These are phyloP conservation scores for Solanum chmielewskii DNA, from an alignment of 257 asterid genomes.

Conservation along the genomic window DNA sequence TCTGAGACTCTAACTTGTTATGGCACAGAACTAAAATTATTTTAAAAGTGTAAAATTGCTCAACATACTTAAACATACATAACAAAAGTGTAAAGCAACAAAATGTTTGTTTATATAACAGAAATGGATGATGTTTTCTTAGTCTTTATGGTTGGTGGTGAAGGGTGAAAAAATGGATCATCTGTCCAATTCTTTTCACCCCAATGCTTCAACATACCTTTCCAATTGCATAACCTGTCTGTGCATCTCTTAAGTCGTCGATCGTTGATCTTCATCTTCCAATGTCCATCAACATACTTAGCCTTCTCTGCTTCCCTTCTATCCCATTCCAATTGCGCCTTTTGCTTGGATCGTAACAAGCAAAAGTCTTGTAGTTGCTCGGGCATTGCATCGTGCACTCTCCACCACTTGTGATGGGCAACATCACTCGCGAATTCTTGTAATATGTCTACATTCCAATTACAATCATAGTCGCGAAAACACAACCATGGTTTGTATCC, in stretches of 20 bases:
- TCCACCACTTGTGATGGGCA: constrained; percentile 86
- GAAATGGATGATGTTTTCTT: neutral
- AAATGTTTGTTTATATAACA: neutral
- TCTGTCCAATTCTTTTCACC: constrained; percentile 73
- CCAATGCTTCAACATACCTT: constrained; percentile 72
- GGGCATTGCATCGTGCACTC: constrained; percentile 67
- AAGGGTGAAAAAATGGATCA: constrained; percentile 11
- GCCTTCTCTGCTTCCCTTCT: constrained; percentile 56
- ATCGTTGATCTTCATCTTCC: constrained; percentile 45
- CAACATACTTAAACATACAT: neutral
- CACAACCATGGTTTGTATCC: constrained; percentile 93
- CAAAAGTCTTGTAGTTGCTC: constrained; percentile 45
- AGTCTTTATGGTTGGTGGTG: constrained; percentile 27
- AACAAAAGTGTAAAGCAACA: neutral
- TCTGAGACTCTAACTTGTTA: neutral
- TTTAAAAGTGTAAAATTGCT: neutral
- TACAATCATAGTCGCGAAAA: constrained; percentile 77
- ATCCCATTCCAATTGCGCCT: constrained; percentile 89
- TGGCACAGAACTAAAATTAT: neutral
- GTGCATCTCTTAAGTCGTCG: constrained; percentile 48
- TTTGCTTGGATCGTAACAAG: constrained; percentile 50
- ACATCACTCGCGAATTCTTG: constrained; percentile 79
- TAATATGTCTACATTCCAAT: constrained; percentile 73
- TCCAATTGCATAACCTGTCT: constrained; percentile 60
- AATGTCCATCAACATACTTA: constrained; percentile 49